These are phyloP conservation scores for Curvularia sp. DNA, from an alignment of 2,329 filamentous ascomycete species.

Conservation along the genomic window DNA sequence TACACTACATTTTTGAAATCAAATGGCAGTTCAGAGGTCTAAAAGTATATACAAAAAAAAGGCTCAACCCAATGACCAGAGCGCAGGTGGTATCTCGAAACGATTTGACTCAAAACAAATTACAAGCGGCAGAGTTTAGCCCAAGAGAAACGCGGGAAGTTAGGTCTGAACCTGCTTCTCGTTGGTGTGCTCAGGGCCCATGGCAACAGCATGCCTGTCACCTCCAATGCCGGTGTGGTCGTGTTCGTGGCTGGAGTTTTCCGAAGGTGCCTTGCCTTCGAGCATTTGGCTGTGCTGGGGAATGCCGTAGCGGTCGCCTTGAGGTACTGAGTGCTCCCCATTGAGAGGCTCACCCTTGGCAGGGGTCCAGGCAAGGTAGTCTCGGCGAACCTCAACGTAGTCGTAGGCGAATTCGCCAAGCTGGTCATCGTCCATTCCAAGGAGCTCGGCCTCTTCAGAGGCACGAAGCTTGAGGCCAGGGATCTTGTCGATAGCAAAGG, in stretches of 20 bases:
- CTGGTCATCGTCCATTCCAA: slow-evolving; percentile 90
- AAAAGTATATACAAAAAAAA: slow-evolving; percentile 16
- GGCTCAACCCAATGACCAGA: slow-evolving; percentile 30
- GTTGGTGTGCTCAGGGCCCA: slow-evolving; percentile 54
- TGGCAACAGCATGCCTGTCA: slow-evolving; percentile 60
- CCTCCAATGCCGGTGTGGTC: slow-evolving; percentile 59
- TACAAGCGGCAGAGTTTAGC: slow-evolving; percentile 18
- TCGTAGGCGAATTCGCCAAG: slow-evolving; percentile 91
- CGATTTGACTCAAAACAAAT: slow-evolving; percentile 27
- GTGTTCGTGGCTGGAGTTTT: slow-evolving; percentile 54
- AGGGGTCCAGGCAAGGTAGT: slow-evolving; percentile 88
- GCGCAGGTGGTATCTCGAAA: slow-evolving; percentile 45
- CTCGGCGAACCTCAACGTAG: slow-evolving; percentile 86
- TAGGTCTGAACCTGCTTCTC: slow-evolving; percentile 31
- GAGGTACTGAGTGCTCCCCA: slow-evolving; percentile 67
- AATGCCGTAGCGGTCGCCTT: slow-evolving; percentile 73
- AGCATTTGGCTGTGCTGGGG: slow-evolving; percentile 72
- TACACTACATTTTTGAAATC: slow-evolving; percentile 21
- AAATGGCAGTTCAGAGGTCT: slow-evolving; percentile 13
- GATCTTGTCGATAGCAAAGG: slow-evolving; percentile 75
- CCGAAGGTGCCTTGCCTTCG: slow-evolving; percentile 61
- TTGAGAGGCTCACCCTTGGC: slow-evolving; percentile 69
- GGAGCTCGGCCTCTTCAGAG: slow-evolving; percentile 80
- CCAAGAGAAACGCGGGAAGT: slow-evolving; percentile 17
- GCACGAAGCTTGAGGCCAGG: slow-evolving; percentile 82